Evolutionary conservation across 768 basidiomycete genomes (phyloP).

Genomic region (Paxillus involutus): DNA sequence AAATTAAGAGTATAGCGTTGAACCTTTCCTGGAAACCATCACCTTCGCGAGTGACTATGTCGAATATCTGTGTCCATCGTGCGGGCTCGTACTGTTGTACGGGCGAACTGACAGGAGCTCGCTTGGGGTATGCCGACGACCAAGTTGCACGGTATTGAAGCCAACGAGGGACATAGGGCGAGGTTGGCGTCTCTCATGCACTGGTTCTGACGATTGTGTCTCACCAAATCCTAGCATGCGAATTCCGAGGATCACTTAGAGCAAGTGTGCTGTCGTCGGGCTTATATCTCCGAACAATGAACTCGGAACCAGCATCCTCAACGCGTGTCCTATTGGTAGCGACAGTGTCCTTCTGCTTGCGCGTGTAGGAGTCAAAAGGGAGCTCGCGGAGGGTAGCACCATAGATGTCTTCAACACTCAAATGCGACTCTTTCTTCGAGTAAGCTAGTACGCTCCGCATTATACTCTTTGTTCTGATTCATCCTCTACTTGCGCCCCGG

Average conservation of each 20-base stretch:
- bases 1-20: too few relatives aligned
- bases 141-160: not conserved
- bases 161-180: constrained; percentile 10
- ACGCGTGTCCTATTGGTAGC: constrained; percentile 32
- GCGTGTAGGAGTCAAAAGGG: constrained; percentile 38
- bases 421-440: constrained; percentile 26
- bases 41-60: too few relatives aligned
- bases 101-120: constrained; percentile 28
- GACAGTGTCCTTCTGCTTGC: constrained; percentile 34
- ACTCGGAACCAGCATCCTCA: constrained; percentile 14
- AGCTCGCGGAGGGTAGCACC: constrained; percentile 39
- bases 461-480: constrained; percentile 10
- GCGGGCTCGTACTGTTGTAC: too few relatives aligned
- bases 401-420: constrained; percentile 26
- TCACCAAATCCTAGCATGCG: constrained; percentile 18
- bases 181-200: too few relatives aligned
- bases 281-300: too few relatives aligned
- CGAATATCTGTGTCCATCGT: too few relatives aligned
- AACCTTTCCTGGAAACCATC: too few relatives aligned
- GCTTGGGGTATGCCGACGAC: constrained; percentile 28
- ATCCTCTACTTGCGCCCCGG: constrained; percentile 14
- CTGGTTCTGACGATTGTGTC: too few relatives aligned
- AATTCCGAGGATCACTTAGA: constrained; percentile 23
- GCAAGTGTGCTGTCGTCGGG: constrained; percentile 4
- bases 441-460: constrained; percentile 36